Conservation (phyloP, 1,284 basidiomycete genomes). For the Athelia sp. region DNA sequence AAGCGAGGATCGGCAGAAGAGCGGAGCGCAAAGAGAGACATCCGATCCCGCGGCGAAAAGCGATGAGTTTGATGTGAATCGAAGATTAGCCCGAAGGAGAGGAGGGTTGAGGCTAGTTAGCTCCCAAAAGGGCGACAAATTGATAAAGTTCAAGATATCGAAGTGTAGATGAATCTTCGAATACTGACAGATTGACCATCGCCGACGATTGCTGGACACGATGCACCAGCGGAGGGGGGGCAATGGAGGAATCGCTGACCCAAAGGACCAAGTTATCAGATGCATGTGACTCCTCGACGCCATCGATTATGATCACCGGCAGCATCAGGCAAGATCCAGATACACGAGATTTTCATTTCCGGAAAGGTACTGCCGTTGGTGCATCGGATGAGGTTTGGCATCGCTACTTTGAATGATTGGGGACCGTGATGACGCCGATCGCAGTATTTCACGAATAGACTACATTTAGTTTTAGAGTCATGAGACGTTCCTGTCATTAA, state of each 20-base stretch:
- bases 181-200: neutral
- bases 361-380: neutral
- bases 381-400: neutral
- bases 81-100: too few species aligned
- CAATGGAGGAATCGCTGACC: neutral
- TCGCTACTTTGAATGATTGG: neutral
- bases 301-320: constrained; percentile 1
- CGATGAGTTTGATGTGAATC: too few species aligned
- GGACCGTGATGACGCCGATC: neutral
- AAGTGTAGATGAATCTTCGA: neutral
- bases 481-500: neutral
- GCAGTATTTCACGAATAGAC: too few species aligned
- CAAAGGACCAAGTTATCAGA: neutral
- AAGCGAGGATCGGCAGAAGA: too few species aligned
- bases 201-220: neutral
- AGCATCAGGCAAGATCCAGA: neutral
- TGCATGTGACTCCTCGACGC: neutral
- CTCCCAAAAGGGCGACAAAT: neutral
- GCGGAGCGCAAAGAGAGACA: too few species aligned
- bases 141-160: neutral
- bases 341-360: constrained; percentile 1
- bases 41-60: too few species aligned
- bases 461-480: neutral
- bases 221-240: neutral
- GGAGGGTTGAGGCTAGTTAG: neutral